Evolutionary conservation across 2,329 filamentous ascomycete genomes (phyloP).

Genomic region (Raffaelea albimanens): DNA sequence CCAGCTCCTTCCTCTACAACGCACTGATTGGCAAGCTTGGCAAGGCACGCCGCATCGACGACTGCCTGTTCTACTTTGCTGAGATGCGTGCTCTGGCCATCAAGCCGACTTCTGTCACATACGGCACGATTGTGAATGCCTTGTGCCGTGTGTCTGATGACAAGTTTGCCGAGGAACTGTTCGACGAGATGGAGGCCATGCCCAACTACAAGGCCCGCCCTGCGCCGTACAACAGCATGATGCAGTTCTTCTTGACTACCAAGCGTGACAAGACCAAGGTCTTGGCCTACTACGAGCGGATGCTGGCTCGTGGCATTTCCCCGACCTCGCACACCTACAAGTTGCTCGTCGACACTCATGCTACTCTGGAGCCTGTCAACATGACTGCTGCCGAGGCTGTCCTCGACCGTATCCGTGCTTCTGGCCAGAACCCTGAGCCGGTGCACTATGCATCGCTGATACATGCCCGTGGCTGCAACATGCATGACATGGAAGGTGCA

Average conservation of each 20-base stretch:
- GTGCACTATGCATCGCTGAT: conserved; percentile 95
- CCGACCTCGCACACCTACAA: conserved; percentile 97
- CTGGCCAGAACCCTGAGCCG: conserved; percentile 71
- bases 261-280: conserved; percentile 96
- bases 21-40: conserved; percentile 96
- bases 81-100: conserved; percentile 93
- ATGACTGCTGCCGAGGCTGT: conserved; percentile 82
- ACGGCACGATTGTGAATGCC: conserved; percentile 96
- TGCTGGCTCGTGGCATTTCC: conserved; percentile 76
- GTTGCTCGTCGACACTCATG: conserved; percentile 89
- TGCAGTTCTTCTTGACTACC: conserved; percentile 97
- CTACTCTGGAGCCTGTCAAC: conserved; percentile 83
- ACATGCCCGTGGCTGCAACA: conserved; percentile 87
- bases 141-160: conserved; percentile 95
- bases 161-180: conserved; percentile 94
- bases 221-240: conserved; percentile 97
- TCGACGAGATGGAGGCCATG: conserved; percentile 98
- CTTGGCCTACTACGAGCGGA: conserved; percentile 86
- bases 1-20: conserved; percentile 96
- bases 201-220: conserved; percentile 97
- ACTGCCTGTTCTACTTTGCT: conserved; percentile 95
- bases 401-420: conserved; percentile 64
- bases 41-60: conserved; percentile 94
- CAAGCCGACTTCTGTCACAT: conserved; percentile 93
- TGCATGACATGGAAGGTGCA: conserved; percentile 83